Conservation (phyloP, 2,329 filamentous ascomycete species). For the Coniochaeta ligniaria region DNA sequence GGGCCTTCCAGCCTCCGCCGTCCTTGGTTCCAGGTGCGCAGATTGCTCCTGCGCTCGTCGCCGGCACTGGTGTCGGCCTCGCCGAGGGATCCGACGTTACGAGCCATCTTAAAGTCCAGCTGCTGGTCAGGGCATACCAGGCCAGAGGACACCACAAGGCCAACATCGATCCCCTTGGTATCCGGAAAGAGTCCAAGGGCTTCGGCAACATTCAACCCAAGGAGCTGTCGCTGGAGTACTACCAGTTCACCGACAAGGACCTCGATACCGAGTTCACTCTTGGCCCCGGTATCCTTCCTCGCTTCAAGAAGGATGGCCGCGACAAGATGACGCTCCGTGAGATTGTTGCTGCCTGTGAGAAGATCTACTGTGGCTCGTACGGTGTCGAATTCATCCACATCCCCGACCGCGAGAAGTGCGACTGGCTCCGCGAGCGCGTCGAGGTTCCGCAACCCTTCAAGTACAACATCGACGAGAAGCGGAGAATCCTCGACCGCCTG, state of each 20-base stretch:
- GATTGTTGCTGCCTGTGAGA: conserved; percentile 88
- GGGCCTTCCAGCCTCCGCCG: conserved; percentile 93
- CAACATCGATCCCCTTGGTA: conserved; percentile 91
- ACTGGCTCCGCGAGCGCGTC: conserved; percentile 93
- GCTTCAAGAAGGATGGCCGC: conserved; percentile 80
- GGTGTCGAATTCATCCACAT: conserved; percentile 99
- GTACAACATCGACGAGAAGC: conserved; percentile 97
- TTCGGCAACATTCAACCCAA: conserved; percentile 85
- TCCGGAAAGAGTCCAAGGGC: conserved; percentile 75
- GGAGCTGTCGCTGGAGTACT: conserved; percentile 88
- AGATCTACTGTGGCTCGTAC: conserved; percentile 95
- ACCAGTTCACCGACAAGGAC: conserved; percentile 91
- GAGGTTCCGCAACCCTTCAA: conserved; percentile 94
- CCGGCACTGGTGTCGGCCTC: conserved; percentile 57
- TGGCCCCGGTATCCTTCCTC: conserved; percentile 88
- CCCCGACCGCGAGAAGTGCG: conserved; percentile 92
- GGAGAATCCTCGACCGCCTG: conserved; percentile 89
- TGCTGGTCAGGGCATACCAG: conserved; percentile 95
- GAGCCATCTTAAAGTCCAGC: conserved; percentile 96
- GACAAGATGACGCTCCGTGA: conserved; percentile 97
- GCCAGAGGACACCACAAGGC: conserved; percentile 97
- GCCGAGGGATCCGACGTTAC: conserved; percentile 74
- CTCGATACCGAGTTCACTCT: conserved; percentile 87
- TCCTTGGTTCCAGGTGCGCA: conserved; percentile 81
- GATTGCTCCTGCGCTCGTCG: conserved; percentile 66